These are phyloP conservation scores for Cyclostephanos tholiformis DNA, from an alignment of 108 stramenopile genomes.

Conservation along the genomic window DNA sequence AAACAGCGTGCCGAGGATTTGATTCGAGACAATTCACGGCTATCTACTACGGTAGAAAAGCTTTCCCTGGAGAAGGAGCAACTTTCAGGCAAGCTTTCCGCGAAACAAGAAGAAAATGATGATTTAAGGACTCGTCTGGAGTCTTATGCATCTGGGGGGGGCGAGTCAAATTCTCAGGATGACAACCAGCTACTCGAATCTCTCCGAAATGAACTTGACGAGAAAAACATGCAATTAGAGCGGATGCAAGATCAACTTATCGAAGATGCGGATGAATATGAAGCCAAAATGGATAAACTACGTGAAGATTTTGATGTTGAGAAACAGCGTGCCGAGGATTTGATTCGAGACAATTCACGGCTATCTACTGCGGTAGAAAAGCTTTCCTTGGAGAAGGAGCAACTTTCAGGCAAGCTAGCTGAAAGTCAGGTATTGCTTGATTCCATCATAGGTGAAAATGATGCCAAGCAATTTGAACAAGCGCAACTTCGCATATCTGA, in stretches of 20 bases:
- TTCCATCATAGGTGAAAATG: slow-evolving; percentile 8
- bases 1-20: slow-evolving; percentile 21
- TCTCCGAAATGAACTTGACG: slow-evolving; percentile 26
- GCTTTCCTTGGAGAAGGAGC: slow-evolving; percentile 30
- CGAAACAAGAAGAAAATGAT: slow-evolving; percentile 36
- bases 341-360: slow-evolving; percentile 6
- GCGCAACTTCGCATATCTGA: slow-evolving; percentile 36
- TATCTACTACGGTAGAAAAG: slow-evolving; percentile 10
- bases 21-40: not conserved
- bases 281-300: slow-evolving; percentile 32
- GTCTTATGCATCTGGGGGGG: not conserved
- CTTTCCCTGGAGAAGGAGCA: slow-evolving; percentile 35
- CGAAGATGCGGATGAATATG: slow-evolving; percentile 37
- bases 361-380: slow-evolving; percentile 8
- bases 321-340: slow-evolving; percentile 18
- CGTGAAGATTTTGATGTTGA: slow-evolving; percentile 34
- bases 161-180: slow-evolving; percentile 22
- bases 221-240: slow-evolving; percentile 40
- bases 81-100: slow-evolving; percentile 12
- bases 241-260: slow-evolving; percentile 21
- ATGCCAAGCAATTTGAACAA: slow-evolving; percentile 15
- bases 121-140: slow-evolving; percentile 24
- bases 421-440: slow-evolving; percentile 15
- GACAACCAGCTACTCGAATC: slow-evolving; percentile 15
- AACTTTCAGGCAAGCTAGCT: slow-evolving; percentile 14